Evolutionary conservation across 2,329 filamentous ascomycete genomes (phyloP), one percentile per base, ranked within the genome.

Genomic region (Nothophoma quercina): DNA sequence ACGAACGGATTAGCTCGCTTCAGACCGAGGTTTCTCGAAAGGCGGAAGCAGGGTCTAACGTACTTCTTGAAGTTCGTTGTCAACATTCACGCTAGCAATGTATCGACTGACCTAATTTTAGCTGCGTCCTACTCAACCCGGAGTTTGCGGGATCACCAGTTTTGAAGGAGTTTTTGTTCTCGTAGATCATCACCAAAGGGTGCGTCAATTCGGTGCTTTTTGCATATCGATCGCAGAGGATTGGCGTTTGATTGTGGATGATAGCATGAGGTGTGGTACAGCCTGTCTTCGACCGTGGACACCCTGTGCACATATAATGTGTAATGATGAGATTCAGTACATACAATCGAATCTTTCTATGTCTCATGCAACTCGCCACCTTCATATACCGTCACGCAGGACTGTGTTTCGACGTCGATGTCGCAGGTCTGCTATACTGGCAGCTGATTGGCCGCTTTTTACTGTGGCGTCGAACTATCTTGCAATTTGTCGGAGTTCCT

Each of bases 101-200:
- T 60, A 55, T 68, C 56, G 59, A 47, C 64, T 70, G 51, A 68
- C 57, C 60, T 53, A 52, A 48, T 59, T 52, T 35, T 69, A 96
- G 91, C 71, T 97, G 93, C 77, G 88, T 97, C 56, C 77, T 98
- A 60, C 78, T 97, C 23, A 97, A 97, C 73, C 93, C 93, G 0
- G 92, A 97, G 73, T 97, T 97, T 70, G 90, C 92, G 26, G 89
- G 90, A 9, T 95, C 91, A n/a, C 90, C 92, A 0, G 86, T 96
- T 2, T 81, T 96, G 34, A 96, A 95, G 71, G 91, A 96, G 51
- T 97, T 97, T 70, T 81, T 97, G 42, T 95, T 96, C 72, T 80
- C 80, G 46, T 76, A 26, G 40, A 10, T 33, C 2, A n/a, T 15
- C 7, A 26, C 13, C n/a, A 16, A 7, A 26, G 29, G 21, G 9